Conservation (phyloP, 2,329 filamentous ascomycete species). For the Hypoxylon sp. region DNA sequence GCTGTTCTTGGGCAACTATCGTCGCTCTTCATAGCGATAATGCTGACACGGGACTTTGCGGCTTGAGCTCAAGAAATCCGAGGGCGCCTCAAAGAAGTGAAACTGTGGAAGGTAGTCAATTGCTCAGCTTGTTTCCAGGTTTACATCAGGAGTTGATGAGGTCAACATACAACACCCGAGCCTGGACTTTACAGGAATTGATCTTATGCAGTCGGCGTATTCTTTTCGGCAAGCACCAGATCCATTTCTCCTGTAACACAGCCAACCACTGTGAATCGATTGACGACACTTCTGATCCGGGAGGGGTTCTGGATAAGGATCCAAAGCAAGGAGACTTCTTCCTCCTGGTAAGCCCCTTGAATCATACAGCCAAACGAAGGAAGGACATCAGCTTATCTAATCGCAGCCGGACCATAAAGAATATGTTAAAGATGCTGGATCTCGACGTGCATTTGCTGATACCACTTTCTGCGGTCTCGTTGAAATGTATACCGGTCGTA, state of each 20-base stretch:
- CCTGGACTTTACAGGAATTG: constrained; percentile 11
- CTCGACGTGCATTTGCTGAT: constrained; percentile 7
- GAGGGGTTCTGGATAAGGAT: not conserved
- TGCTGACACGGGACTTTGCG: constrained; percentile 7
- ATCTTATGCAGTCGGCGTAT: constrained; percentile 7
- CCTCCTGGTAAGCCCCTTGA: constrained; percentile 1
- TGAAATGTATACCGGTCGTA: constrained; percentile 16
- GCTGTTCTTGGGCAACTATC: constrained; percentile 10
- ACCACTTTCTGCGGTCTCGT: constrained; percentile 5
- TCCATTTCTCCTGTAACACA: constrained; percentile 18
- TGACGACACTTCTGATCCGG: constrained; percentile 10
- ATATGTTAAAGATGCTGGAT: constrained; percentile 11
- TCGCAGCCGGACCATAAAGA: constrained; percentile 1
- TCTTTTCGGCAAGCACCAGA: constrained; percentile 13
- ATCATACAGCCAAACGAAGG: not conserved
- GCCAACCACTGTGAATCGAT: constrained; percentile 11
- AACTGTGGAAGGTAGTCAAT: not conserved
- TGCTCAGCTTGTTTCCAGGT: constrained; percentile 12
- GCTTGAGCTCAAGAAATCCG: constrained; percentile 6
- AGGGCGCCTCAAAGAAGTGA: constrained; percentile 10
- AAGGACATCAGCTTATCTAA: not conserved
- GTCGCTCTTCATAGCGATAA: constrained; percentile 3
- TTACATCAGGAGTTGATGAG: constrained; percentile 3
- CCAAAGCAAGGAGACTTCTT: constrained; percentile 11
- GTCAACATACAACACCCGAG: constrained; percentile 4